Base-by-base conservation (phyloP, 176 grass and related monocot species). In the Paspalum vaginatum region DNA sequence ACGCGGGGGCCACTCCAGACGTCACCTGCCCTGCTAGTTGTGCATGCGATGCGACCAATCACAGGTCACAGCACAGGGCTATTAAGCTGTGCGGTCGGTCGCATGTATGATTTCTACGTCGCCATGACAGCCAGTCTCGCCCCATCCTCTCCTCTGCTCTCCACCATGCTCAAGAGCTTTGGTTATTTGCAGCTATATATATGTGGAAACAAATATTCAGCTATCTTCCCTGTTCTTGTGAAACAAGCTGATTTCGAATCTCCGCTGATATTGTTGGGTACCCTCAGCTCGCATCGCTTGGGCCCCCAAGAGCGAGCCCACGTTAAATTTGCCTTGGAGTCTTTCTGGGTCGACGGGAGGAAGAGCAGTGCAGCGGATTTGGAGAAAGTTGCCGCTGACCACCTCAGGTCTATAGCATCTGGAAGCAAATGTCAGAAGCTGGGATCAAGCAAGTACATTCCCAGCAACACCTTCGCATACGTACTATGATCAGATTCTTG, bases 251-350 rank as follows among this genome's bases (percentile, higher is more conserved):
- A 55, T 47, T 25, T 85, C 64, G 11, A 2, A 4, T 21, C 75
- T 46, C 32, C 9, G 0, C 20, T 44, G 46, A 98, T 70, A 86
- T 98, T 81, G 95, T 95, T 76, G 95, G 95, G 59, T 98, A 98
- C 84, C 92, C n/a, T n/a, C n/a, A n/a, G n/a, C 95, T 41, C 95
- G 95, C 86, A 98, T 98, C n/a, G n/a, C n/a, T n/a, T n/a, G n/a
- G 90, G 95, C 92, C 59, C 92, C 95, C 21, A 98, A 98, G 79
- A 94, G 95, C 78, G 95, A 98, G 90, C 95, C 95, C 83, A n/a
- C n/a, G n/a, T n/a, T n/a, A 98, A 98, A 65, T 98, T 98, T 77
- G 92, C 92, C 9, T 77, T 98, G 40, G 95, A 95, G 66, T 98
- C 95, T 75, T 98, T 98, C 81, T 98, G 95, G 95, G 95, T 95